These are phyloP conservation scores for Trichoderma sp. DNA, from an alignment of 2,329 filamentous ascomycete genomes.

Conservation along the genomic window DNA sequence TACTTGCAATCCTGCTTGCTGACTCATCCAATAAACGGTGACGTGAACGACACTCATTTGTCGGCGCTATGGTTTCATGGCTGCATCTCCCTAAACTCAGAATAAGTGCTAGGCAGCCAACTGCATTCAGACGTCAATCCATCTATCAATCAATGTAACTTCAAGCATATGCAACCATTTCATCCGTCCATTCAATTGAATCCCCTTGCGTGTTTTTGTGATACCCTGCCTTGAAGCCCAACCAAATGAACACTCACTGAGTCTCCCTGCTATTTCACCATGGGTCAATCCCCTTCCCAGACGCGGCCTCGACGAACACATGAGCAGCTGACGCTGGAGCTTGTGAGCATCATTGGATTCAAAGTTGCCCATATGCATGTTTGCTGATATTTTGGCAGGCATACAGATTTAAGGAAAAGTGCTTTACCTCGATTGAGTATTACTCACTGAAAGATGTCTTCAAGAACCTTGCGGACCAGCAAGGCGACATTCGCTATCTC, in stretches of 20 bases:
- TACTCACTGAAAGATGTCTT: slow-evolving; percentile 75
- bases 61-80: neutral
- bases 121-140: neutral
- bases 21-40: neutral
- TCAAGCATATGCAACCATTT: neutral
- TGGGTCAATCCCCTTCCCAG: slow-evolving; percentile 53
- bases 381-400: slow-evolving; percentile 42
- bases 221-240: neutral
- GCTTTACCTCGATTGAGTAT: slow-evolving; percentile 68
- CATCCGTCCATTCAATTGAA: neutral
- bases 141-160: neutral
- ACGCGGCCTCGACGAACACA: slow-evolving; percentile 46
- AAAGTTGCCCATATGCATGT: neutral
- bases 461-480: slow-evolving; percentile 62
- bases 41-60: neutral
- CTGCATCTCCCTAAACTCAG: neutral
- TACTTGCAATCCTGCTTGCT: neutral
- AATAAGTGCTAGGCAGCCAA: neutral
- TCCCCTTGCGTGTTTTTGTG: neutral
- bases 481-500: slow-evolving; percentile 61
- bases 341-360: slow-evolving; percentile 40
- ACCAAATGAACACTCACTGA: neutral
- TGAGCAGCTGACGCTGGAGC: slow-evolving; percentile 50
- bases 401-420: slow-evolving; percentile 63
- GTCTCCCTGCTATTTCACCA: slow-evolving; percentile 31